Base-by-base conservation (phyloP, 257 asterid species). In the Solanum raphanifolium region DNA sequence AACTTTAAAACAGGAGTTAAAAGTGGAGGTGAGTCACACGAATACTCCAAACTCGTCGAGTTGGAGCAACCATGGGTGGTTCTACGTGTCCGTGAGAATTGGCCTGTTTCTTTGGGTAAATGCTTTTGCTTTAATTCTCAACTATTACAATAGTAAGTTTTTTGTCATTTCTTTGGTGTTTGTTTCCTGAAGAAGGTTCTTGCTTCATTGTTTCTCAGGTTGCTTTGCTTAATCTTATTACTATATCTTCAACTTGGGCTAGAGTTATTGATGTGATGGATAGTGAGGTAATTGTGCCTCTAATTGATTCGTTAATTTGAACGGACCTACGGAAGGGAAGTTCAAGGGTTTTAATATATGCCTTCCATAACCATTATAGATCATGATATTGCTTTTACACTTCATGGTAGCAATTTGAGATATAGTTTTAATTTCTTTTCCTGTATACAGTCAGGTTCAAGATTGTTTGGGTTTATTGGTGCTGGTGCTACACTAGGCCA, bases 401-500 rank as follows among this genome's bases (percentile, higher is more conserved):
- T 82, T 82, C 25, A 48, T 31, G 68, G 69, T 29, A 29, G 69
- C 39, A 20, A 27, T 82, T 82, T 82, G 11, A 29, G 85, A 11
- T 82, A 82, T 5, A 31, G 35, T 82, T 25, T 39, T 27, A 48
- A 20, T 18, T 48, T 81, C 13, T 82, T 20, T 48, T 48, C 69
- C 18, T 82, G 60, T 89, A 87, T 97, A 91, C 98, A 97, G 99
- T 96, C 99, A 97, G 99, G 99, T 93, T 95, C 99, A 91, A 94
- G 99, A 95, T 91, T 97, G 95, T 97, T 97, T 89, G 99, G 99
- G 86, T 97, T 97, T 92, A 94, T 96, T 92, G 99, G 99, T 86
- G 99, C 99, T 91, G 99, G 99, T 84, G 99, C 99, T 87, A 97
- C 99, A n/a, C 85, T 97, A 87, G 99, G 98, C 16, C 99, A 97